These are phyloP conservation scores for Phaseolus coccineus DNA, from an alignment of 331 rosid species.

Conservation along the genomic window DNA sequence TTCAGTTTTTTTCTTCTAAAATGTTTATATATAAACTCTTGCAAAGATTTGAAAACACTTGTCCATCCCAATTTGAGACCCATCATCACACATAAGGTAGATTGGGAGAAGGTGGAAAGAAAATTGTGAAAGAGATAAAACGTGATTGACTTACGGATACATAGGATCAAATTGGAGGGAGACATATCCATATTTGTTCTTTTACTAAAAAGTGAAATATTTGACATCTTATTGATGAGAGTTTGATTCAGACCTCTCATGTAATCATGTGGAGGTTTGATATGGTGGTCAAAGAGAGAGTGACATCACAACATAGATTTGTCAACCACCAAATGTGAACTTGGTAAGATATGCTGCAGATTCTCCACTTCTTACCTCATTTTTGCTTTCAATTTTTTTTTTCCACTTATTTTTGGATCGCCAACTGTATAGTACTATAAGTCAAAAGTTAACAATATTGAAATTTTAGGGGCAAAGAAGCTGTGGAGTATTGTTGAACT, in stretches of 20 bases:
- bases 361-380: slow-evolving; percentile 67
- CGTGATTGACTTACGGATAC: not conserved
- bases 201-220: slow-evolving; percentile 38
- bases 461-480: slow-evolving; percentile 31
- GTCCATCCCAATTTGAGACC: too few relatives aligned
- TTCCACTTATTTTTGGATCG: slow-evolving; percentile 39
- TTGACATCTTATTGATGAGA: slow-evolving; percentile 58
- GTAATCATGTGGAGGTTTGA: slow-evolving; percentile 50
- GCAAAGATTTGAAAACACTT: too few relatives aligned
- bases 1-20: too few relatives aligned
- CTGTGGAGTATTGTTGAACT: not conserved
- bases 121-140: not conserved
- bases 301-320: slow-evolving; percentile 48
- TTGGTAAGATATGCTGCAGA: slow-evolving; percentile 46
- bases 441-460: slow-evolving; percentile 39
- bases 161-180: not conserved
- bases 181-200: not conserved
- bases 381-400: slow-evolving; percentile 41
- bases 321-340: slow-evolving; percentile 52
- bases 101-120: not conserved
- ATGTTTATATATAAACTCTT: too few relatives aligned
- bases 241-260: slow-evolving; percentile 60
- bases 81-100: not conserved
- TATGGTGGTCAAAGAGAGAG: slow-evolving; percentile 38
- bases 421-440: slow-evolving; percentile 42